phyloP scores from a whole-genome alignment of 805 yeast genomes.

The Candida xyloterini region DNA sequence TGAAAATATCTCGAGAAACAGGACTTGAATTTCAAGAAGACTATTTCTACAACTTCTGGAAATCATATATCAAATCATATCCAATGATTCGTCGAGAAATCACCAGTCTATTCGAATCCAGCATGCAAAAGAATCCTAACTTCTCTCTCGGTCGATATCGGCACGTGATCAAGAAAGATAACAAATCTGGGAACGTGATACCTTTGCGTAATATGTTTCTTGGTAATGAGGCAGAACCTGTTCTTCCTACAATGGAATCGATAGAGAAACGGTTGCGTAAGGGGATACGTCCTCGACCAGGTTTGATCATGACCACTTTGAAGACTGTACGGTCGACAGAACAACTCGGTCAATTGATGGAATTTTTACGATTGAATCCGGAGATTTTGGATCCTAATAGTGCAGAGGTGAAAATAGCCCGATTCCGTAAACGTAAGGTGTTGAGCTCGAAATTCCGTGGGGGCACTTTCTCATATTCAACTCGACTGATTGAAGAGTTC shows the following conservation, averaged over 20 bases:
- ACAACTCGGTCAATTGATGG: constrained; percentile 16
- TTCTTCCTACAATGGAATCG: constrained; percentile 16
- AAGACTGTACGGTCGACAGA: constrained; percentile 10
- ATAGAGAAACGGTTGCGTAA: constrained; percentile 24
- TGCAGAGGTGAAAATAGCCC: constrained; percentile 16
- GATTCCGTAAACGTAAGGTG: constrained; percentile 23
- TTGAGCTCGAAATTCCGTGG: constrained; percentile 10
- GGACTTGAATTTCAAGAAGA: constrained; percentile 17
- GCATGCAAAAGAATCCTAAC: constrained; percentile 4
- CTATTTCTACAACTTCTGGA: constrained; percentile 23
- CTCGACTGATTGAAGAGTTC: background rate
- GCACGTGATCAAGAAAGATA: constrained; percentile 1
- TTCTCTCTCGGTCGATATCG: constrained; percentile 4
- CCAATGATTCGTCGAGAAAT: constrained; percentile 22
- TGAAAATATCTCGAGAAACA: constrained; percentile 28
- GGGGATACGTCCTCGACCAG: constrained; percentile 27
- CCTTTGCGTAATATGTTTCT: constrained; percentile 6
- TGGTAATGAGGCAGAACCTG: constrained; percentile 6
- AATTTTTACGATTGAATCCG: constrained; percentile 15
- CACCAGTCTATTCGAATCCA: constrained; percentile 12
- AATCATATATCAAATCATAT: constrained; percentile 16
- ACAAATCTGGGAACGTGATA: background rate
- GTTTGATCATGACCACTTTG: constrained; percentile 16
- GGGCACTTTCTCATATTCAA: constrained; percentile 7
- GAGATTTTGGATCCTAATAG: constrained; percentile 10